These are phyloP conservation scores for Recurvomyces mirabilis DNA, from an alignment of 495 filamentous ascomycete genomes.

Conservation along the genomic window DNA sequence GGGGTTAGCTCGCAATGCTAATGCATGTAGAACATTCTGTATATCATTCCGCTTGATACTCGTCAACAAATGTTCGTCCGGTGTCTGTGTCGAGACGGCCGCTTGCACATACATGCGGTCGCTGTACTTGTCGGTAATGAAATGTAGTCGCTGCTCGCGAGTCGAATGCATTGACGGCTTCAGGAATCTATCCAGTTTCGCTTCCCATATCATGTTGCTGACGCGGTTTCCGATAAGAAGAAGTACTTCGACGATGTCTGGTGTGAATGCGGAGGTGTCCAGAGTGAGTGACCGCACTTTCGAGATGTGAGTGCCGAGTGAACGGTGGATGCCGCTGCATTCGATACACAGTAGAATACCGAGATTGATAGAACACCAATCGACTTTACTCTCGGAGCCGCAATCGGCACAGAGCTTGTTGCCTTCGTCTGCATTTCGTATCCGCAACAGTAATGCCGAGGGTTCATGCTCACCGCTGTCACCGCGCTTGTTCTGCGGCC, in stretches of 20 bases:
- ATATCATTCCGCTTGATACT: slow-evolving; percentile 92
- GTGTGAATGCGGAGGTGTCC: slow-evolving; percentile 89
- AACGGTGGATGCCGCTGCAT: slow-evolving; percentile 94
- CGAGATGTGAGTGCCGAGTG: slow-evolving; percentile 92
- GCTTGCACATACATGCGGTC: slow-evolving; percentile 70
- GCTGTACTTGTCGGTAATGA: slow-evolving; percentile 92
- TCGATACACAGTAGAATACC: slow-evolving; percentile 96
- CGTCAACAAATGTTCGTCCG: slow-evolving; percentile 85
- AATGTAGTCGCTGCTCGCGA: slow-evolving; percentile 77
- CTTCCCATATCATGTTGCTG: slow-evolving; percentile 95
- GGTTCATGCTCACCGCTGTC: slow-evolving; percentile 70
- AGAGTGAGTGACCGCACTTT: slow-evolving; percentile 93
- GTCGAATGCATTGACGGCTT: slow-evolving; percentile 69
- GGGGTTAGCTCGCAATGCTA: slow-evolving; percentile 77
- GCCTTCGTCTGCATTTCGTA: slow-evolving; percentile 83
- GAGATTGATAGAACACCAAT: slow-evolving; percentile 98
- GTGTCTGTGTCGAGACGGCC: slow-evolving; percentile 62
- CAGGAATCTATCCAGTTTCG: slow-evolving; percentile 55
- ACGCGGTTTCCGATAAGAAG: slow-evolving; percentile 85
- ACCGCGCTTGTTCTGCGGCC: slow-evolving; percentile 59
- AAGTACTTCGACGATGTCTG: slow-evolving; percentile 90
- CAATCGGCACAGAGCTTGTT: slow-evolving; percentile 96
- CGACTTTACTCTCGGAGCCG: slow-evolving; percentile 78
- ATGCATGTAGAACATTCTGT: slow-evolving; percentile 77
- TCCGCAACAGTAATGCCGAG: slow-evolving; percentile 64